Evolutionary conservation across 2,329 filamentous ascomycete species (phyloP).

Genomic region (Fragosphaeria purpurea): DNA sequence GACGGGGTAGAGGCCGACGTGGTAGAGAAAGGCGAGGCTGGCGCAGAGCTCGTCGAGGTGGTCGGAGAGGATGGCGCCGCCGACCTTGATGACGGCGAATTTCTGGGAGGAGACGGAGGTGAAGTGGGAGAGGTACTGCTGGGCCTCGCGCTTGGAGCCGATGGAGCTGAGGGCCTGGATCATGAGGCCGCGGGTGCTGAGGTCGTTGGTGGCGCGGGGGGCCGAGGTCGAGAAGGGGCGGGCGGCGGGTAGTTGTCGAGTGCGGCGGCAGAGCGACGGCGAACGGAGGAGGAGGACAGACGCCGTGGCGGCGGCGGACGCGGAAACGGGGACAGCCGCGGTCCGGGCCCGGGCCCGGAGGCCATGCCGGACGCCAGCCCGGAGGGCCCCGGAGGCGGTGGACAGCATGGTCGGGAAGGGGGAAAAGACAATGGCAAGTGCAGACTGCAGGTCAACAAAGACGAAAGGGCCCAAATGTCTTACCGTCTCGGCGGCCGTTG

Average conservation of each 20-base stretch:
- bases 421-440: background rate
- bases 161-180: constrained; percentile 91
- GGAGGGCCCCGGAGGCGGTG: constrained; percentile 29
- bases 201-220: constrained; percentile 29
- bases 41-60: constrained; percentile 86
- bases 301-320: constrained; percentile 17
- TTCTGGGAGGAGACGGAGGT: constrained; percentile 92
- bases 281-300: constrained; percentile 1
- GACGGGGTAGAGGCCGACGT: constrained; percentile 88
- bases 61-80: constrained; percentile 89
- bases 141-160: constrained; percentile 88
- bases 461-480: too few relatives aligned
- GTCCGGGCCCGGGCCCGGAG: constrained; percentile 16
- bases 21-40: constrained; percentile 82
- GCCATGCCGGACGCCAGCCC: constrained; percentile 33
- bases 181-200: constrained; percentile 67
- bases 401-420: constrained; percentile 28
- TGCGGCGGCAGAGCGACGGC: background rate
- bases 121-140: constrained; percentile 97
- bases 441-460: too few relatives aligned
- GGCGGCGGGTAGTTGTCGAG: background rate
- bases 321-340: constrained; percentile 15
- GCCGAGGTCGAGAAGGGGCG: constrained; percentile 25
- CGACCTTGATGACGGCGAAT: constrained; percentile 97
- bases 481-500: too few relatives aligned